These are phyloP conservation scores for Globisporangium takayamanum DNA, from an alignment of 352 stramenopile species.

Conservation along the genomic window DNA sequence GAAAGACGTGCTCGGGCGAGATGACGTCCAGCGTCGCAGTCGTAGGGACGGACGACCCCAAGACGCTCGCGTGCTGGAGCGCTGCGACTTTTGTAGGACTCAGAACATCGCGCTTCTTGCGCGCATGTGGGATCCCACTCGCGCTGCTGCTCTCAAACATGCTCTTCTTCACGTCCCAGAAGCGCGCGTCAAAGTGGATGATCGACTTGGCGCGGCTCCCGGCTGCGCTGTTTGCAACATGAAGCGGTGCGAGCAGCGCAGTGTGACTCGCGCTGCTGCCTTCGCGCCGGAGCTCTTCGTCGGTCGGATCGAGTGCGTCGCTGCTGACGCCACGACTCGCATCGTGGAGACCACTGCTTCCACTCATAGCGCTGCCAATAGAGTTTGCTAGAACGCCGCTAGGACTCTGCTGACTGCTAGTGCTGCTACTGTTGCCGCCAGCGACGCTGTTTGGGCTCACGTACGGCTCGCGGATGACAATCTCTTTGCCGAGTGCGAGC, in stretches of 20 bases:
- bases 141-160: conserved; percentile 31
- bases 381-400: too few relatives aligned
- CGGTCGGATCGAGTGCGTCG: background rate
- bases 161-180: conserved; percentile 67
- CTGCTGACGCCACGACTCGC: background rate
- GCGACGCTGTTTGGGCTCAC: conserved; percentile 26
- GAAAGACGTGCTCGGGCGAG: conserved; percentile 54
- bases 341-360: background rate
- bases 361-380: background rate
- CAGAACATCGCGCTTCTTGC: conserved; percentile 34
- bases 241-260: conserved; percentile 1
- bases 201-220: conserved; percentile 10
- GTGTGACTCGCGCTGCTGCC: conserved; percentile 11
- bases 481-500: conserved; percentile 76
- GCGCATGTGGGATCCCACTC: conserved; percentile 17
- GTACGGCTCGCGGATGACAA: conserved; percentile 42
- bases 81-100: conserved; percentile 36
- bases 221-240: conserved; percentile 1
- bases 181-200: conserved; percentile 47
- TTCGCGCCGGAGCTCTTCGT: conserved; percentile 4
- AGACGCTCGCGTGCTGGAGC: conserved; percentile 42
- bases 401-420: background rate
- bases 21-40: conserved; percentile 51
- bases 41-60: conserved; percentile 13
- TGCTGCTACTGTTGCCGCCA: background rate